Evolutionary conservation across 495 filamentous ascomycete genomes (phyloP), one percentile per base, ranked within the genome.

Genomic region (Aspergillus ostianus): DNA sequence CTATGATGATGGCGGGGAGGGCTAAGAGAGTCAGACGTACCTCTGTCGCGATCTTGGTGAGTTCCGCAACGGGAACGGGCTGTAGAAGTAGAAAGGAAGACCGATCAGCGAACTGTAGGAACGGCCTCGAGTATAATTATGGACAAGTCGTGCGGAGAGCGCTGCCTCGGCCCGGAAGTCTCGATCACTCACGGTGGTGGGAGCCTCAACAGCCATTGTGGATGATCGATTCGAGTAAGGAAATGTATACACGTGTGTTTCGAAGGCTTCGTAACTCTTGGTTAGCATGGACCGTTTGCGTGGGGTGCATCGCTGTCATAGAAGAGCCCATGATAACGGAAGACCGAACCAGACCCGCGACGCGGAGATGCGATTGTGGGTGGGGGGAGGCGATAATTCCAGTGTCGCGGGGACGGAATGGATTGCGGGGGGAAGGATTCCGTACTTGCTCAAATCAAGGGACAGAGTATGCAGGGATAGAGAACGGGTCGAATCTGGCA

Each of bases 31-130:
- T 57, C 47, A 59, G 65, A 80, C 85, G 58, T 82, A 95, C 92
- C 77, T 92, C 87, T 62, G 79, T 86, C 60, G 90, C 87, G 69
- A 97, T 93, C 73, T 93, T 87, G 73, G 84, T 85, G 56, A 97
- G 84, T 63, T 92, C 85, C 59, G 84, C 83, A 55, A 84, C 77
- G 44, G 90, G 82, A 51, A 97, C 80, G 45, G 92, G 92, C 90
- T 95, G 58, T 56, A 56, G 1, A 26, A 58, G 50, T 49, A 32
- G 55, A 67, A 29, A 9, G n/a, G 30, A n/a, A 45, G 3, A 21
- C 36, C 46, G 52, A 55, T 69, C 47, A 69, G 69, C 47, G 53
- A 19, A 26, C 58, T 17, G 36, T 41, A 41, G 36, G 13, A 15
- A 41, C 36, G 36, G 4, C 36, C 15, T 41, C 36, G 36, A 57